Percentiles rank a stretch among this genome's conserved stretches.
Evolutionary conservation across 208 protist species (phyloP).

Genomic region (Wallacemonas sp.): DNA sequence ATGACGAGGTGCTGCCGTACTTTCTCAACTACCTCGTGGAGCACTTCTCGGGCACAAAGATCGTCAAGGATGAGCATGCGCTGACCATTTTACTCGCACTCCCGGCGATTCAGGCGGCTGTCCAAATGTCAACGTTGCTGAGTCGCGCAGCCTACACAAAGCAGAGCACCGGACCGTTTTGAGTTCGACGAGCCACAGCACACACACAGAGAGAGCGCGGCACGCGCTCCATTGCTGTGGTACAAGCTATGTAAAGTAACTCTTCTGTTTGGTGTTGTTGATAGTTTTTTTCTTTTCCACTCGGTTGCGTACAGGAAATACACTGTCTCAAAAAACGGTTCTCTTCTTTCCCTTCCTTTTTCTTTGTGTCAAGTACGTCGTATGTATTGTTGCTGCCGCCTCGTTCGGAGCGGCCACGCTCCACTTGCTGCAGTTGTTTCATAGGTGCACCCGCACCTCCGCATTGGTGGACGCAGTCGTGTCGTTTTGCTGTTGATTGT

Average conservation of each 20-base stretch:
- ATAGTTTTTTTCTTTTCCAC: no score
- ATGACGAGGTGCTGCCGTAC: constrained; percentile 65
- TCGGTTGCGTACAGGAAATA: background rate
- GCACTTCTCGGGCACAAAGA: constrained; percentile 53
- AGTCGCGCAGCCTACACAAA: constrained; percentile 65
- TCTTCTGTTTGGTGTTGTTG: no score
- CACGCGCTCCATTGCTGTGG: background rate
- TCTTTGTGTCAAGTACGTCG: no score
- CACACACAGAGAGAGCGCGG: background rate
- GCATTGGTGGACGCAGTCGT: no score
- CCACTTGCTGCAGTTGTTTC: no score
- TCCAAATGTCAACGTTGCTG: constrained; percentile 62
- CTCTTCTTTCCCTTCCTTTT: no score
- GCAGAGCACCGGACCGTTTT: constrained; percentile 56
- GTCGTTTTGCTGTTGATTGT: no score
- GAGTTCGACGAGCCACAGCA: background rate
- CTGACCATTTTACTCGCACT: constrained; percentile 69
- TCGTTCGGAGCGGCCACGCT: no score
- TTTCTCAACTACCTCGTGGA: constrained; percentile 76
- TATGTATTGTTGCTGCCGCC: background rate
- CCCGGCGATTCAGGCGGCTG: constrained; percentile 48
- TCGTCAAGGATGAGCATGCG: constrained; percentile 64
- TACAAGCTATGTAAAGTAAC: no score
- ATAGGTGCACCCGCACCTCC: no score
- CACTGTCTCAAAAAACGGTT: background rate